These are phyloP conservation scores for Calonectria crousiana DNA, from an alignment of 2,329 filamentous ascomycete genomes.

Conservation along the genomic window DNA sequence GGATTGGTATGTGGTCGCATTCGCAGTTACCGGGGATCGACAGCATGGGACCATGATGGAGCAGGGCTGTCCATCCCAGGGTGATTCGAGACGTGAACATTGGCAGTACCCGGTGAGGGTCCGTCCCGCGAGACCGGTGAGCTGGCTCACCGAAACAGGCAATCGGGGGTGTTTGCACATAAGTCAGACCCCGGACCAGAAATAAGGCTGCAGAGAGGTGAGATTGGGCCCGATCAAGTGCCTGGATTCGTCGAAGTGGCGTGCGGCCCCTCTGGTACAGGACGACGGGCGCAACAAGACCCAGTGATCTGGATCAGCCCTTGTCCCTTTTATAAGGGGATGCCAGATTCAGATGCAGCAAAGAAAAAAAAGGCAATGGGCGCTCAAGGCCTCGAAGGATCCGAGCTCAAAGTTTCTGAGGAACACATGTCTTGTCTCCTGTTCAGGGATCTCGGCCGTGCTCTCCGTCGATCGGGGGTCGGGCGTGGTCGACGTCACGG, in stretches of 20 bases:
- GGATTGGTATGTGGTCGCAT: background rate
- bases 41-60: slow-evolving; percentile 5
- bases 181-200: slow-evolving; percentile 28
- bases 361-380: slow-evolving; percentile 20
- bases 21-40: slow-evolving; percentile 10
- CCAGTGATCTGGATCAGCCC: slow-evolving; percentile 46
- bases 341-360: slow-evolving; percentile 42
- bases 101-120: slow-evolving; percentile 12
- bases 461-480: slow-evolving; percentile 1
- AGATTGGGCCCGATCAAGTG: slow-evolving; percentile 40
- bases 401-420: slow-evolving; percentile 19
- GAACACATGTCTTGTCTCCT: background rate
- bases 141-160: slow-evolving; percentile 37
- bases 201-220: slow-evolving; percentile 39
- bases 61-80: slow-evolving; percentile 12
- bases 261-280: slow-evolving; percentile 25
- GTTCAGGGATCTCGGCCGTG: background rate
- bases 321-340: slow-evolving; percentile 32
- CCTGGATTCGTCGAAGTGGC: slow-evolving; percentile 29
- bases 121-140: slow-evolving; percentile 30
- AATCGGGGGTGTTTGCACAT: slow-evolving; percentile 23
- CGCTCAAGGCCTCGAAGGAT: slow-evolving; percentile 23
- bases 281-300: slow-evolving; percentile 33
- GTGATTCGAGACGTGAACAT: slow-evolving; percentile 1
- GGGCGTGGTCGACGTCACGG: slow-evolving; percentile 7